Base-by-base conservation (phyloP, 192 early-diverging fungal genomes). In the Powellomyces hirtus region DNA sequence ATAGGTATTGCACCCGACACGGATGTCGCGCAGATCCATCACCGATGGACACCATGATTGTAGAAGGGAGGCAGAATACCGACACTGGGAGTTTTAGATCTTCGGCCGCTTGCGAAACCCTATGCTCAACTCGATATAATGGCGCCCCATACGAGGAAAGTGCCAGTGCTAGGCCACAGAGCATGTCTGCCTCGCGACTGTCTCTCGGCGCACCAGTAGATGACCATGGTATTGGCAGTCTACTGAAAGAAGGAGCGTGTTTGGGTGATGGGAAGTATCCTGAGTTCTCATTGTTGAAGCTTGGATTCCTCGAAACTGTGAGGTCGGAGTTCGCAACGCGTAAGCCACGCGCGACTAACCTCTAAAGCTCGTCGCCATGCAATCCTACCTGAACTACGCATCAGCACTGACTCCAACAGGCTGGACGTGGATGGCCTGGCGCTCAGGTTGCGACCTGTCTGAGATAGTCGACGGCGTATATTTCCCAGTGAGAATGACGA, bases 121-220 rank as follows among this genome's bases (percentile, higher is more conserved):
- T 57, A 31, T 66, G 64, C 37, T 73, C 72, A 14, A 73, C 72
- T 16, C 72, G 36, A 36, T 73, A 73, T 16, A 68, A 35, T 13
- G 72, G 72, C 18, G 72, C 72, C 18, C 72, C 72, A 36, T 62
- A 66, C 16, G 50, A 26, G 1, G 63, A 58, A 8, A 73, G 61
- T 0, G 56, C 72, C 0, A 62, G 16, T 1, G 72, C 72, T 11
- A 73, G 45, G 33, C 62, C 70, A 29, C 33, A 58, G 5, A 72
- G 62, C 70, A 72, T 55, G 30, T 72, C 62, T 0, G 70, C 70
- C 33, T 72, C 70, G 30, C 53, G 49, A 8, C 51, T 30, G 30
- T 72, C 70, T 11, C 62, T 34, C 1, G 70, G 70, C 13, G 51
- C 62, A 0, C 62, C 62, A 11, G 35, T 64, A 11, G 70, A 58